These are phyloP conservation scores for Epicoccum nigrum DNA, from an alignment of 2,329 filamentous ascomycete species.

Conservation along the genomic window DNA sequence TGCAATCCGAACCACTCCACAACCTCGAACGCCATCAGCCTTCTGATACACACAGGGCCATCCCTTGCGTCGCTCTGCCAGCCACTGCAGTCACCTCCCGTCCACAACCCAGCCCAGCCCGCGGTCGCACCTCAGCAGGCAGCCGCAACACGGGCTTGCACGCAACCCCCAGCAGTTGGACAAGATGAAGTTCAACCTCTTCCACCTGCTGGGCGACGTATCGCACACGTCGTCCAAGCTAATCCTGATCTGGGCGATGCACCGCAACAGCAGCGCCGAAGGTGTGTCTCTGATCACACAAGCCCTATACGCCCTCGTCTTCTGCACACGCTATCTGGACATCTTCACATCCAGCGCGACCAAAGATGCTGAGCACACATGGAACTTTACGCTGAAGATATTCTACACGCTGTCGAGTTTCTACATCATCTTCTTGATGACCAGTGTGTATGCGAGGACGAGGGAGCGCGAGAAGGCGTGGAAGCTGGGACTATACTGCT, in stretches of 20 bases:
- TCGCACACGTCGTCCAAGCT: slow-evolving; percentile 86
- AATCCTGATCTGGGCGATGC: slow-evolving; percentile 89
- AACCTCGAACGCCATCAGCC: not conserved
- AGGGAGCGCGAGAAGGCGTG: slow-evolving; percentile 90
- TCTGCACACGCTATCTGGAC: slow-evolving; percentile 85
- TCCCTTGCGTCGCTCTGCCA: slow-evolving; percentile 11
- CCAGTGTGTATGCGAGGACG: slow-evolving; percentile 83
- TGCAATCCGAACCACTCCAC: not conserved
- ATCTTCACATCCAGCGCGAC: slow-evolving; percentile 63
- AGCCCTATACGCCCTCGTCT: slow-evolving; percentile 83
- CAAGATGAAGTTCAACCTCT: slow-evolving; percentile 55
- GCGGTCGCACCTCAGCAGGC: not conserved
- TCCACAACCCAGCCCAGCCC: not conserved
- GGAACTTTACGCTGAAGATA: slow-evolving; percentile 81
- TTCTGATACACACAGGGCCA: slow-evolving; percentile 3
- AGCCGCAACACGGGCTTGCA: not conserved
- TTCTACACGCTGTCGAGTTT: slow-evolving; percentile 85
- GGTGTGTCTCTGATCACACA: slow-evolving; percentile 92
- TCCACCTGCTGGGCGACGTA: slow-evolving; percentile 82
- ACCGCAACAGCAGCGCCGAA: slow-evolving; percentile 85
- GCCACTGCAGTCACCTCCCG: slow-evolving; percentile 4
- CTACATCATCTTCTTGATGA: slow-evolving; percentile 89
- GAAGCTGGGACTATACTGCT: slow-evolving; percentile 78
- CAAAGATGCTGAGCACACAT: slow-evolving; percentile 41
- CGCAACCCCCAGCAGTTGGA: too few relatives aligned